Evolutionary conservation across 1,284 basidiomycete genomes (phyloP), one percentile per base, ranked within the genome.

Genomic region (Tetrapyrgos nigripes): DNA sequence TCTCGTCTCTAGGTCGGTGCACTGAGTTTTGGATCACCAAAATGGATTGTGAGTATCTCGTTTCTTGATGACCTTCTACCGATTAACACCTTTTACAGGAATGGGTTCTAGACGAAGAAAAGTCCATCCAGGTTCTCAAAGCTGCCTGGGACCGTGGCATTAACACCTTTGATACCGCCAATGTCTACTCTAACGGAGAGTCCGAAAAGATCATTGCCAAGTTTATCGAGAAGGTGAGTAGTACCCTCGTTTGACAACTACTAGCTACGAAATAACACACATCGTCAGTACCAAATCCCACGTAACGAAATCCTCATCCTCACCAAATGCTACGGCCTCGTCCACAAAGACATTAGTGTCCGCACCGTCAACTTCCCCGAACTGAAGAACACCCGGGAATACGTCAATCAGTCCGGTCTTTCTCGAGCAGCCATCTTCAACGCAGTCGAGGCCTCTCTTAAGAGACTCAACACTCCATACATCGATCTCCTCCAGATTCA

Each of bases 401-500:
- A 78, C 59, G 66, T 78, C 51, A 83, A 84, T 64, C 77, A 83
- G 44, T 56, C 61, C 4, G 79, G 80, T 11, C 73, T 79, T 27
- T 79, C 76, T n/a, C 73, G 79, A 10, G 62, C 71, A 5, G 78
- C 73, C 17, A 79, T 81, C 59, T 79, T 82, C 68, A 79, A 79
- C 51, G 70, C 73, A 0, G 75, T 82, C 50, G 75, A 81, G 0
- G 80, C 74, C 0, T 80, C 74, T 0, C 72, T 83, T 0, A 56
- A 59, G 10, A 73, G 82, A 3, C 72, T 83, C 5, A 63, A 75
- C 28, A 78, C 74, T 19, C 59, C 78, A 9, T 82, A 83, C 64
- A 69, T 84, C 48, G 81, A 84, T 60, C 71, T 83, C 1, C 66
- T 81, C 28, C 78, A 80, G 58, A 76, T 79, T 54, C 80, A 83